phyloP scores from a whole-genome alignment of 148 eudicot species.

The Amaranthus palmeri region DNA sequence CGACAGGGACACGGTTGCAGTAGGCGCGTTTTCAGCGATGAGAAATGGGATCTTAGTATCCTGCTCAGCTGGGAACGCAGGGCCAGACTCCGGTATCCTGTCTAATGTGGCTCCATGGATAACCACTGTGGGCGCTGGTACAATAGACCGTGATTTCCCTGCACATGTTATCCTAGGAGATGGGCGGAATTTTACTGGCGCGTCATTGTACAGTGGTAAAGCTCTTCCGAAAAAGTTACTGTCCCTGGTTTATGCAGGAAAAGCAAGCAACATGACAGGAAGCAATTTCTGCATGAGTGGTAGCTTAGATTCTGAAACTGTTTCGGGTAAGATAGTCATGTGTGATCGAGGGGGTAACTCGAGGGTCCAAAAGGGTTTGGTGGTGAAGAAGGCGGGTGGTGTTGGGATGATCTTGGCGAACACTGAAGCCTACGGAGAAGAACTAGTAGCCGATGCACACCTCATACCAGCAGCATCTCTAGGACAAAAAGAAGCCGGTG shows the following conservation, averaged over 20 bases:
- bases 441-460: constrained; percentile 76
- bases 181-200: constrained; percentile 57
- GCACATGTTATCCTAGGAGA: constrained; percentile 54
- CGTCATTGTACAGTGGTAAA: constrained; percentile 69
- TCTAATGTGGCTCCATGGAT: constrained; percentile 93
- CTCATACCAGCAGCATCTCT: constrained; percentile 59
- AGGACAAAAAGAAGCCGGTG: constrained; percentile 46
- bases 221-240: constrained; percentile 34
- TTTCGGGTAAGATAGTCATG: constrained; percentile 71
- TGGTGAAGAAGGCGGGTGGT: constrained; percentile 66
- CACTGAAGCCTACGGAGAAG: constrained; percentile 59
- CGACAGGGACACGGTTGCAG: constrained; percentile 50
- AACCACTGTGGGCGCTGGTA: constrained; percentile 79
- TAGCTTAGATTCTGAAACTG: constrained; percentile 40
- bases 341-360: constrained; percentile 70
- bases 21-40: constrained; percentile 71
- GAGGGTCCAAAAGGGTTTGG: constrained; percentile 60
- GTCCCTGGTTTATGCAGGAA: constrained; percentile 57
- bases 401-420: constrained; percentile 72
- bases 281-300: constrained; percentile 60
- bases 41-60: constrained; percentile 62
- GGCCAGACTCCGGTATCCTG: constrained; percentile 53
- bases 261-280: constrained; percentile 40
- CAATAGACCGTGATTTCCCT: constrained; percentile 78
- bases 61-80: constrained; percentile 74